phyloP scores from a whole-genome alignment of 768 basidiomycete species.

The Chlorophyllum brunneum region DNA sequence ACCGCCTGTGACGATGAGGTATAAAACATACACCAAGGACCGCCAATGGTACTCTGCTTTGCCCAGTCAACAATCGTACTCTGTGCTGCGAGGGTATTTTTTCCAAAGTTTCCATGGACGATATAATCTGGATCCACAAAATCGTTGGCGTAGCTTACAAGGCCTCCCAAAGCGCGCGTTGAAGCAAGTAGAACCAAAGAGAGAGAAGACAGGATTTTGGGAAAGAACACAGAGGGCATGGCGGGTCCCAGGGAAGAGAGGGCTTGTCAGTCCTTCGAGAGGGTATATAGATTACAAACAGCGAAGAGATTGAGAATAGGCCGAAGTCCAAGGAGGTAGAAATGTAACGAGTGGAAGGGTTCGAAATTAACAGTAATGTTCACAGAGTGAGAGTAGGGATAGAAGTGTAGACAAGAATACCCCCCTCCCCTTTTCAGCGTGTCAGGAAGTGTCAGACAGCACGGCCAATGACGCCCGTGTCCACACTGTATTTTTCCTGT shows the following conservation, averaged over 20 bases:
- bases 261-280: slow-evolving; percentile 10
- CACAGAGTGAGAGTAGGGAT: background rate
- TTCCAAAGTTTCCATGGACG: slow-evolving; percentile 35
- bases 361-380: background rate
- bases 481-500: too few relatives aligned
- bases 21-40: slow-evolving; percentile 51
- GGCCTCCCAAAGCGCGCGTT: slow-evolving; percentile 26
- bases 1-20: background rate
- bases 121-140: slow-evolving; percentile 53
- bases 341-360: background rate
- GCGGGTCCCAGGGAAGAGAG: background rate
- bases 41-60: slow-evolving; percentile 32
- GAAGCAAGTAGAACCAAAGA: slow-evolving; percentile 14
- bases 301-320: slow-evolving; percentile 5
- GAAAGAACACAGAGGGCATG: slow-evolving; percentile 29
- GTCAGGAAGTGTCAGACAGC: too few relatives aligned
- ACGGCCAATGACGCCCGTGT: too few relatives aligned
- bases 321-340: background rate
- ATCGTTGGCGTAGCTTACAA: slow-evolving; percentile 45
- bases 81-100: slow-evolving; percentile 42
- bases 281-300: too few relatives aligned
- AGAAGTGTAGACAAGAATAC: background rate
- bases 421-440: background rate
- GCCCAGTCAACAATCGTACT: slow-evolving; percentile 46
- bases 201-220: slow-evolving; percentile 16